phyloP scores from a whole-genome alignment of 768 basidiomycete genomes.

The Multifurca ochricompacta region DNA sequence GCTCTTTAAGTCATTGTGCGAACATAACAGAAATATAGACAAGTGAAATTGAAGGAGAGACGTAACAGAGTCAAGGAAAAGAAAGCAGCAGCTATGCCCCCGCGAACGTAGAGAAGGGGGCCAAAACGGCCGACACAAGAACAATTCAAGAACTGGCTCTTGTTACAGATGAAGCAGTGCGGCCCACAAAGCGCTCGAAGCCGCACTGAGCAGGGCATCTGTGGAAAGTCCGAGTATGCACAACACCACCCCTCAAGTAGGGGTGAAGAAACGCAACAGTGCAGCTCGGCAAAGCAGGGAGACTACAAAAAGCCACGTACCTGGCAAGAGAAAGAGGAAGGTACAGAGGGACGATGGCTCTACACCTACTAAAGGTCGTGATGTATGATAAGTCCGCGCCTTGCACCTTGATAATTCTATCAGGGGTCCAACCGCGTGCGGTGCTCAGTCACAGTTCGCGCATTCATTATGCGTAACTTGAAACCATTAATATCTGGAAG shows the following conservation, averaged over 20 bases:
- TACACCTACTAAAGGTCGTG: not conserved
- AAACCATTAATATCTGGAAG: too few relatives aligned
- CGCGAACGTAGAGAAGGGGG: slow-evolving; percentile 21
- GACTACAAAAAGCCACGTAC: not conserved
- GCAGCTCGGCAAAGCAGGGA: not conserved
- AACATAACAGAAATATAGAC: slow-evolving; percentile 38
- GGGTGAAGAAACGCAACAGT: not conserved
- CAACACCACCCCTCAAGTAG: not conserved
- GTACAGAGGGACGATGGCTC: not conserved
- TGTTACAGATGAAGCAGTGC: not conserved
- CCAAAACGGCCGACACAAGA: not conserved
- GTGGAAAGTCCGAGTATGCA: not conserved
- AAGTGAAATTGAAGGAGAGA: slow-evolving; percentile 37
- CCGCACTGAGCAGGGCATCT: not conserved
- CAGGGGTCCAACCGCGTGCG: too few relatives aligned
- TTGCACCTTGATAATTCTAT: too few relatives aligned
- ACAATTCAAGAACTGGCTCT: not conserved
- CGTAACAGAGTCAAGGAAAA: slow-evolving; percentile 42
- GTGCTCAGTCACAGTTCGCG: too few relatives aligned
- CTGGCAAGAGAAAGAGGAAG: not conserved
- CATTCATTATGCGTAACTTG: too few relatives aligned
- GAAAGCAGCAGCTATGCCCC: slow-evolving; percentile 33
- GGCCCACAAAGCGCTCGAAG: not conserved
- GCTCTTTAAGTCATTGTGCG: not conserved
- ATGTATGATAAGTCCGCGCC: not conserved